Conservation (phyloP, 2,329 filamentous ascomycete genomes). For the Cucurbitaria berberidis region DNA sequence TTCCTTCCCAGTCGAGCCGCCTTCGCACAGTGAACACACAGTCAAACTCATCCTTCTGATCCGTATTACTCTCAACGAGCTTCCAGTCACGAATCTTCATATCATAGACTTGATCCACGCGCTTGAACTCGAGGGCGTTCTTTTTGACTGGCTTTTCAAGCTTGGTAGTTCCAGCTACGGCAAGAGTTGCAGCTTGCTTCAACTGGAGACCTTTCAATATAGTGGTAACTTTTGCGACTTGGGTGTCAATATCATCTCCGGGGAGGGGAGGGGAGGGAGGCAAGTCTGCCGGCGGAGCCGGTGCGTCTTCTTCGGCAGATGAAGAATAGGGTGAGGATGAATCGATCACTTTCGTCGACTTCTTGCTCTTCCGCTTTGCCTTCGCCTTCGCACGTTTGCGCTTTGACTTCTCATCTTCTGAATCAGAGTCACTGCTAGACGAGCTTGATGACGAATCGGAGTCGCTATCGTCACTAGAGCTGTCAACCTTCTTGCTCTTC, state of each 20-base stretch:
- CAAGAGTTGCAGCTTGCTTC: conserved; percentile 21
- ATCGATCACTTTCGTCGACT: conserved; percentile 8
- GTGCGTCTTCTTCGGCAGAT: conserved; percentile 15
- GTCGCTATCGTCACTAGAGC: conserved; percentile 23
- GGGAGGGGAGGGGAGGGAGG: conserved; percentile 8
- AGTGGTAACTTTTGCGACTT: conserved; percentile 19
- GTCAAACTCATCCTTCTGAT: conserved; percentile 73
- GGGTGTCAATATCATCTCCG: conserved; percentile 19
- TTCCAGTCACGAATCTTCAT: conserved; percentile 61
- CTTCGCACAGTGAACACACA: conserved; percentile 81
- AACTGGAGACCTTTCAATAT: conserved; percentile 22
- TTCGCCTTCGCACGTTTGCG: conserved; percentile 25
- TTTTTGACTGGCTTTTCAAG: conserved; percentile 38
- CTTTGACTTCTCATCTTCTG: conserved; percentile 22
- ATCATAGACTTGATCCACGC: conserved; percentile 68
- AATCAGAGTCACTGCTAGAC: conserved; percentile 20
- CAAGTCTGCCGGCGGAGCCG: conserved; percentile 1
- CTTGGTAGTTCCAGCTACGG: conserved; percentile 14
- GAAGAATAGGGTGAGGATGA: conserved; percentile 12
- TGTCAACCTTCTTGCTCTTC: conserved; percentile 30
- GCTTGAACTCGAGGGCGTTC: conserved; percentile 66
- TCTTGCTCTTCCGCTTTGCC: conserved; percentile 27
- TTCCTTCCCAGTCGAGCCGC: conserved; percentile 83
- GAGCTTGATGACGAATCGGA: conserved; percentile 21
- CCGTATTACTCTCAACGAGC: conserved; percentile 69